Base-by-base conservation (phyloP, 106 monocot species). In the Alisma plantagoaquatica region DNA sequence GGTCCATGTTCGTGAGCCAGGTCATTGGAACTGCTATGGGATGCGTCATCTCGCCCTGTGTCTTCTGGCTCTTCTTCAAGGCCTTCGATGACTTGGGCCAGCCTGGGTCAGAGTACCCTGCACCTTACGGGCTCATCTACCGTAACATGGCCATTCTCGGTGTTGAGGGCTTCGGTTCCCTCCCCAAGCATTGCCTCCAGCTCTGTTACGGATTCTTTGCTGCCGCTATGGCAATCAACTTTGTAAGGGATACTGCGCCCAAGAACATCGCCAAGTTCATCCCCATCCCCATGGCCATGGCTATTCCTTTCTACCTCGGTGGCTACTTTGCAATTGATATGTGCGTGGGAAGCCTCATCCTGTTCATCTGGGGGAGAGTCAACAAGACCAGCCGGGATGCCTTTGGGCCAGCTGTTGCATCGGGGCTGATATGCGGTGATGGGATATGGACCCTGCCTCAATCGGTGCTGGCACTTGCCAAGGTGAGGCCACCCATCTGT, bases 1-100 rank as follows among this genome's bases (percentile, higher is more conserved):
- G 75, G 41, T 78, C 92, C n/a, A 93, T 93, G 92, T 76, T 93
- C 31, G 20, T 93, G 12, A 83, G 87, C 66, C 92, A 87, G 31
- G 68, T 79, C 23, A 72, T 87, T 26, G 87, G 92, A 29, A 93
- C 79, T n/a, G 70, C 79, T 8, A 93, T 93, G 72, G 87, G 87
- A 16, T 87, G 83, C 31, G 43, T 93, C 12, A 64, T 82, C 11
- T 79, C 83, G 11, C 92, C 92, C 3, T 79, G 74, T 5, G 71
- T 79, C 21, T 93, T 93, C 71, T 83, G 83, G 77, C 74, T 93
- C 3, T 87, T 87, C 72, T 80, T 71, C 82, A 87, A 80, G 57
- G 79, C 92, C 2, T 93, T 87, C 28, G 43, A 69, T 4, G 62
- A 64, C 43, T 54, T 79, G 49, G 55, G 83, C 31, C 2, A 52